Conservation (phyloP, 2,329 filamentous ascomycete genomes). For the Cytospora mali region DNA sequence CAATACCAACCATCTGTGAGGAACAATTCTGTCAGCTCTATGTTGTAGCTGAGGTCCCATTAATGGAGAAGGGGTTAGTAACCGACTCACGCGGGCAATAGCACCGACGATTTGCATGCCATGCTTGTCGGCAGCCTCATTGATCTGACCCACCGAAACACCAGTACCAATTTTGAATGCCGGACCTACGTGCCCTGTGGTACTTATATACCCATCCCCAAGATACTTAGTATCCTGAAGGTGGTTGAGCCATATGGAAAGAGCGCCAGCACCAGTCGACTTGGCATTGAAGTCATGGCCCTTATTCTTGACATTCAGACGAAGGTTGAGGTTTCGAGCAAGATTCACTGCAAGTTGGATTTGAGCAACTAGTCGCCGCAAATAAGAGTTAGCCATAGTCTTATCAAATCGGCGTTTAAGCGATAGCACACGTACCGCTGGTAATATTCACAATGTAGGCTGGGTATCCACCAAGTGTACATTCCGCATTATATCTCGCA, state of each 20-base stretch:
- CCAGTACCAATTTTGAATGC: slow-evolving; percentile 58
- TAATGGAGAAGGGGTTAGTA: accelerated
- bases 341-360: slow-evolving; percentile 52
- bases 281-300: slow-evolving; percentile 54
- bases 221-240: slow-evolving; percentile 34
- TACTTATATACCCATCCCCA: slow-evolving; percentile 21
- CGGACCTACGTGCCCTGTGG: slow-evolving; percentile 35
- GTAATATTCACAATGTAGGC: slow-evolving; percentile 13
- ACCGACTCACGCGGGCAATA: slow-evolving; percentile 41
- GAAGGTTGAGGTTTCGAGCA: slow-evolving; percentile 49
- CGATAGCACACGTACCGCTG: slow-evolving; percentile 26
- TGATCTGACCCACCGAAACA: slow-evolving; percentile 53
- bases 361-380: slow-evolving; percentile 38
- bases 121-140: slow-evolving; percentile 50
- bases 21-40: slow-evolving; percentile 5
- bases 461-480: slow-evolving; percentile 15
- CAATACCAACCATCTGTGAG: slow-evolving; percentile 50
- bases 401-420: neutral
- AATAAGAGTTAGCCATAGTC: neutral
- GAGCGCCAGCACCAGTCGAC: slow-evolving; percentile 41
- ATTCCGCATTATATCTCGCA: neutral
- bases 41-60: neutral
- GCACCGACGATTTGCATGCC: slow-evolving; percentile 56
- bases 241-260: slow-evolving; percentile 41
- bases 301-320: slow-evolving; percentile 54